phyloP scores from a whole-genome alignment of 1,139 yeast species.

The Diutina neorugosa region DNA sequence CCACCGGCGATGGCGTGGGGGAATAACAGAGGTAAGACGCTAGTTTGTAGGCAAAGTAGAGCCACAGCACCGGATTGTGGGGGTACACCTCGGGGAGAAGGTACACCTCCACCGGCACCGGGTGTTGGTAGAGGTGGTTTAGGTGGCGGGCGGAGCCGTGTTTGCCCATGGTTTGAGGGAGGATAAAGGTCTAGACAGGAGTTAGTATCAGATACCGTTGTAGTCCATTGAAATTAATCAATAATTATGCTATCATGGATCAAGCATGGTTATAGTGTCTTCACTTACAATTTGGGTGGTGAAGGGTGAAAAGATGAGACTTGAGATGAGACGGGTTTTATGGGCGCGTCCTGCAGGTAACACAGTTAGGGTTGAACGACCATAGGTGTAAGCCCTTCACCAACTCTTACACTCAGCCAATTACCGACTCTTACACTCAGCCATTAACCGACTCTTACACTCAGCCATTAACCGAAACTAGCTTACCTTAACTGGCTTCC shows the following conservation, averaged over 20 bases:
- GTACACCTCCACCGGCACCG: conserved; percentile 29
- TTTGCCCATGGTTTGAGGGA: conserved; percentile 12
- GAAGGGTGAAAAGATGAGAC: neutral
- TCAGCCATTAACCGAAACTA: too few relatives aligned
- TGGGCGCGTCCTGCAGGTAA: neutral
- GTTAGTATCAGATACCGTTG: conserved; percentile 92
- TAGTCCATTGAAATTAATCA: conserved; percentile 57
- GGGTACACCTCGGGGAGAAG: conserved; percentile 37
- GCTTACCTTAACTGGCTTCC: too few relatives aligned
- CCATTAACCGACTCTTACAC: too few relatives aligned
- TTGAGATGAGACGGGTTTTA: neutral
- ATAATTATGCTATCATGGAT: conserved; percentile 3
- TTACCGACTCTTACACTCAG: too few relatives aligned
- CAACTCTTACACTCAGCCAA: too few relatives aligned
- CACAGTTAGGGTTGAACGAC: neutral
- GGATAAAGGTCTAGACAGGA: neutral
- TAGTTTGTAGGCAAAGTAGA: conserved; percentile 26
- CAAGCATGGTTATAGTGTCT: conserved; percentile 1
- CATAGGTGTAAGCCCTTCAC: too few relatives aligned
- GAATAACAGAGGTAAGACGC: conserved; percentile 13
- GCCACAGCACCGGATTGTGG: conserved; percentile 54
- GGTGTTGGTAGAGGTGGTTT: conserved; percentile 32
- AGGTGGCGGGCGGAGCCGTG: conserved; percentile 16
- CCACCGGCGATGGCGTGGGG: conserved; percentile 10
- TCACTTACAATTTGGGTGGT: neutral